These are phyloP conservation scores for Amniculicola lignicola DNA, from an alignment of 495 filamentous ascomycete species.

Conservation along the genomic window DNA sequence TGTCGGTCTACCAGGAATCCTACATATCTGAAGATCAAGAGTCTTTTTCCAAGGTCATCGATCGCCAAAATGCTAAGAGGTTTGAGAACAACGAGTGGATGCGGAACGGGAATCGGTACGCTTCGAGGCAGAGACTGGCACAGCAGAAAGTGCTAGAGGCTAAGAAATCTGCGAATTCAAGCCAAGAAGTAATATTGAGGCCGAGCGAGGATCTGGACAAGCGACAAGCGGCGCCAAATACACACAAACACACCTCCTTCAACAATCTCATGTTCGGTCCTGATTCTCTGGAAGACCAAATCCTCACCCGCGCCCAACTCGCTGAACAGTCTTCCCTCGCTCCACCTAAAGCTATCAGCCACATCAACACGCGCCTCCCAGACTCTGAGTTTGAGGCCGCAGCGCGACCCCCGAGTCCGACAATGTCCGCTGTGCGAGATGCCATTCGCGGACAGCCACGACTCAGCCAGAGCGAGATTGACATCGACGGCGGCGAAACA, in stretches of 20 bases:
- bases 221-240: constrained; percentile 73
- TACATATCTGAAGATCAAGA: constrained; percentile 98
- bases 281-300: constrained; percentile 63
- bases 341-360: constrained; percentile 70
- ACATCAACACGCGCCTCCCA: constrained; percentile 77
- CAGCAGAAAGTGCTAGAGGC: constrained; percentile 68
- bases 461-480: constrained; percentile 62
- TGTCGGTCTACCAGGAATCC: constrained; percentile 81
- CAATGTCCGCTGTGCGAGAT: constrained; percentile 77
- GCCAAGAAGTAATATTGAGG: constrained; percentile 9
- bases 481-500: constrained; percentile 65
- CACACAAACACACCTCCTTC: constrained; percentile 68
- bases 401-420: constrained; percentile 52
- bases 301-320: constrained; percentile 63
- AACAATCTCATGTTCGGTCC: constrained; percentile 90
- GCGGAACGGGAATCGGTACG: constrained; percentile 64
- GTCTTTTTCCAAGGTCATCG: constrained; percentile 85
- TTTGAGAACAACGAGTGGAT: constrained; percentile 83
- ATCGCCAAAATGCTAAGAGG: constrained; percentile 82
- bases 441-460: constrained; percentile 77
- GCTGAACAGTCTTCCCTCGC: constrained; percentile 69
- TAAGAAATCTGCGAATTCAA: constrained; percentile 18
- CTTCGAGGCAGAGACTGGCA: constrained; percentile 70
- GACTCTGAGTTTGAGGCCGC: constrained; percentile 34
- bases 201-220: constrained; percentile 54